These are phyloP conservation scores for Penicillium sp. DNA, from an alignment of 2,329 filamentous ascomycete species.

Conservation along the genomic window DNA sequence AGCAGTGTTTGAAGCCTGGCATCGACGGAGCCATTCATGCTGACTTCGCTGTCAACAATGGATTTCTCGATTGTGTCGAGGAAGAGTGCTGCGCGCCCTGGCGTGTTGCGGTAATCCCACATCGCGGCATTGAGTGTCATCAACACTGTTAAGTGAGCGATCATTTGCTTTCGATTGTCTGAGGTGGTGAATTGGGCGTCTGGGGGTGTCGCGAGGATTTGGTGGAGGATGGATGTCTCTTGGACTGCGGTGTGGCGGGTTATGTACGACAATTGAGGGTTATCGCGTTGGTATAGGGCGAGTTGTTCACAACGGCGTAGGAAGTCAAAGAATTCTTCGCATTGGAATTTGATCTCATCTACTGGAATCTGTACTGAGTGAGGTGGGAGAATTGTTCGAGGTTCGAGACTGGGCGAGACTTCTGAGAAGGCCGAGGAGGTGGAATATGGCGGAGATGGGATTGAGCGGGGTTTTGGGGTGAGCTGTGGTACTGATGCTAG, in stretches of 20 bases:
- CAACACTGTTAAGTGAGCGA: slow-evolving; percentile 35
- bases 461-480: slow-evolving; percentile 7
- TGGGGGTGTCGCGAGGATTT: slow-evolving; percentile 34
- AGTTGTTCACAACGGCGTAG: slow-evolving; percentile 39
- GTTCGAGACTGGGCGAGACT: slow-evolving; percentile 3
- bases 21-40: slow-evolving; percentile 38
- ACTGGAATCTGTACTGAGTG: slow-evolving; percentile 15
- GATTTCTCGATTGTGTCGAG: slow-evolving; percentile 32
- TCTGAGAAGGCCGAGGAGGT: slow-evolving; percentile 15
- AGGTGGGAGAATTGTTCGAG: background rate
- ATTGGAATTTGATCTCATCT: slow-evolving; percentile 36
- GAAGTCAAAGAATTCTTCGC: slow-evolving; percentile 39
- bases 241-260: slow-evolving; percentile 30
- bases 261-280: slow-evolving; percentile 14
- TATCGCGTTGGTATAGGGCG: slow-evolving; percentile 27
- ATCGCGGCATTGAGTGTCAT: slow-evolving; percentile 40
- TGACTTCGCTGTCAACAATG: slow-evolving; percentile 36
- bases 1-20: slow-evolving; percentile 41
- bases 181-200: slow-evolving; percentile 34
- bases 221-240: slow-evolving; percentile 30
- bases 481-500: background rate
- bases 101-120: slow-evolving; percentile 40
- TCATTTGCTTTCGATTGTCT: slow-evolving; percentile 40
- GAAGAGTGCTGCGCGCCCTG: slow-evolving; percentile 30
- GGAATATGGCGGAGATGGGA: slow-evolving; percentile 25